Evolutionary conservation across 208 protist genomes (phyloP).

Genomic region (Histomonas meleagridis): DNA sequence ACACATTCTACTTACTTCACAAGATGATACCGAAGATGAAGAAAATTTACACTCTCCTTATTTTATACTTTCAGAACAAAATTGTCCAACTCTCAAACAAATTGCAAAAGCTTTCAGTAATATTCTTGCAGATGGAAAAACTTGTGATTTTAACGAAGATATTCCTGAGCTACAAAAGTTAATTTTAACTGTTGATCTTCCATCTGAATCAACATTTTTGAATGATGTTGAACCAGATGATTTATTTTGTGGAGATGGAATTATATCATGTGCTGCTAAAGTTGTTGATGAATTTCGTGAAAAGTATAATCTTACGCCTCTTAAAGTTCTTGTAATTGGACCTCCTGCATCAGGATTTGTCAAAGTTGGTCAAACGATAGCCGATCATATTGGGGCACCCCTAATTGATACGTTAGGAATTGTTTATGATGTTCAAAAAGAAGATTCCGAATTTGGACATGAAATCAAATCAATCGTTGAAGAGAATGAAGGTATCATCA

Average conservation of each 20-base stretch:
- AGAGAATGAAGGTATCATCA: conserved; percentile 3
- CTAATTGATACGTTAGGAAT: neutral
- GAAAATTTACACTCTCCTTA: neutral
- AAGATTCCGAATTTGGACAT: neutral
- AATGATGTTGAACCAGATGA: neutral
- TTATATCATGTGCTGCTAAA: conserved; percentile 16
- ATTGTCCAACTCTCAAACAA: neutral
- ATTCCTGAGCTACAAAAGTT: conserved; percentile 18
- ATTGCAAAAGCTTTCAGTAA: neutral
- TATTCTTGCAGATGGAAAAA: conserved; percentile 5
- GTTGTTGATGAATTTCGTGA: conserved; percentile 34
- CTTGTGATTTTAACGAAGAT: neutral
- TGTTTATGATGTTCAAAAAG: neutral
- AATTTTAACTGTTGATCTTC: neutral
- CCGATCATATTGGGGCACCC: neutral
- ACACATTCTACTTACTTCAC: neutral
- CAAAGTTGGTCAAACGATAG: neutral
- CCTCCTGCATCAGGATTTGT: neutral
- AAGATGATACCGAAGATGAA: neutral
- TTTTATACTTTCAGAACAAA: neutral
- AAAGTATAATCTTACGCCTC: neutral
- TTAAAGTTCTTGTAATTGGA: neutral
- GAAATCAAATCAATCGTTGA: neutral
- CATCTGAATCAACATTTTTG: neutral
- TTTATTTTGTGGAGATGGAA: neutral